Conservation (phyloP, 2,329 filamentous ascomycete species). For the Pyrenophora graminea region DNA sequence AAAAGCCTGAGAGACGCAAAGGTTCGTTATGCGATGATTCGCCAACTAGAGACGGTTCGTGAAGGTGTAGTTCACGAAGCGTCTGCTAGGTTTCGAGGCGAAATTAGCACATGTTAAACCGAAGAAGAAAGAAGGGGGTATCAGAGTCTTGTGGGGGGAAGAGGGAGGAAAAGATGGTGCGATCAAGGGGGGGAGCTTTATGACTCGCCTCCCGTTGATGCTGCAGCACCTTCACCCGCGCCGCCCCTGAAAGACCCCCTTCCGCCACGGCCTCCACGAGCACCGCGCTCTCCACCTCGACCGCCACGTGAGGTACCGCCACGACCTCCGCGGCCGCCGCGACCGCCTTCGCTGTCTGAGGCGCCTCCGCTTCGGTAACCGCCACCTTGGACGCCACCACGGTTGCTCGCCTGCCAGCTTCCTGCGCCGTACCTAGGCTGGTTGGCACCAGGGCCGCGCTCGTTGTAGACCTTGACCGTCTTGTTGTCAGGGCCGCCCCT, state of each 20-base stretch:
- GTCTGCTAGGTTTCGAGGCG: slow-evolving; percentile 6
- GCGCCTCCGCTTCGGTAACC: slow-evolving; percentile 84
- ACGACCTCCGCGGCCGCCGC: slow-evolving; percentile 59
- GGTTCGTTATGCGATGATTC: not conserved
- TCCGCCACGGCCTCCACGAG: slow-evolving; percentile 49
- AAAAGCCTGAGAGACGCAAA: too few species aligned
- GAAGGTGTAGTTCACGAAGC: not conserved
- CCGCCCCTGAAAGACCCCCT: slow-evolving; percentile 40
- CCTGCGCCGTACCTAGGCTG: slow-evolving; percentile 55
- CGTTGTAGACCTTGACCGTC: slow-evolving; percentile 80
- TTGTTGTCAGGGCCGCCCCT: slow-evolving; percentile 76
- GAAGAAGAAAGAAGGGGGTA: slow-evolving; percentile 36
- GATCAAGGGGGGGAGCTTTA: slow-evolving; percentile 20
- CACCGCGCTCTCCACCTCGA: slow-evolving; percentile 52
- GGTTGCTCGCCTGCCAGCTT: slow-evolving; percentile 65
- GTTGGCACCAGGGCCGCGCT: slow-evolving; percentile 57
- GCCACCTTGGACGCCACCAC: slow-evolving; percentile 66
- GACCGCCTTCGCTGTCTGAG: slow-evolving; percentile 73
- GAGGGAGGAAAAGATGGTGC: slow-evolving; percentile 9
- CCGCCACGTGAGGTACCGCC: slow-evolving; percentile 55
- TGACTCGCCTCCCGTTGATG: slow-evolving; percentile 46
- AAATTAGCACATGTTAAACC: slow-evolving; percentile 18
- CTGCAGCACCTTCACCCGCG: slow-evolving; percentile 42
- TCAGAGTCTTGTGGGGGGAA: slow-evolving; percentile 32
- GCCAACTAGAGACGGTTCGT: slow-evolving; percentile 1